A percentile compares a stretch with the other conserved stretches of the same genome.
phyloP scores from a whole-genome alignment of 257 asterid genomes.

The Fraxinus americana region DNA sequence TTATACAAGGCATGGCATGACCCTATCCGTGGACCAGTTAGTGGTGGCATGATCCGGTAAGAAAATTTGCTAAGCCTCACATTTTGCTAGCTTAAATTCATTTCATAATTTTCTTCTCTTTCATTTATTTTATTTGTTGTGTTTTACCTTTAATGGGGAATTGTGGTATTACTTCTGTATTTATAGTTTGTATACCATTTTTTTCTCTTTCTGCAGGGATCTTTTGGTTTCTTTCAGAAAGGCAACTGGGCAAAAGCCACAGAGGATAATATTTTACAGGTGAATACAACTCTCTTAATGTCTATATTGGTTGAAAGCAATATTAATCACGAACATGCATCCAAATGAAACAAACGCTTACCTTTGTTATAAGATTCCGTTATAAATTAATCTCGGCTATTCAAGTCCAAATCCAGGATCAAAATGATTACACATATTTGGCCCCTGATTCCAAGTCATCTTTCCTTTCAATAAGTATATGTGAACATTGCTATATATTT shows the following conservation, averaged over 20 bases:
- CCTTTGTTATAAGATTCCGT: not conserved
- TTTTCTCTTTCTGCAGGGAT: slow-evolving; percentile 58
- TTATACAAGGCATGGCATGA: slow-evolving; percentile 97
- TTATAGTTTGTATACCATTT: not conserved
- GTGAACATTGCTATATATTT: not conserved
- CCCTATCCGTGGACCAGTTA: slow-evolving; percentile 88
- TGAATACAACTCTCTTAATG: slow-evolving; percentile 17
- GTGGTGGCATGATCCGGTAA: slow-evolving; percentile 99
- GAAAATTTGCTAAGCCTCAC: not conserved
- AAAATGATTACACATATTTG: not conserved
- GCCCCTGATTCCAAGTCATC: not conserved
- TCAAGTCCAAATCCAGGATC: not conserved
- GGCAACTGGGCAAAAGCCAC: slow-evolving; percentile 99
- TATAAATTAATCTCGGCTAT: no score
- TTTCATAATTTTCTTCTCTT: not conserved
- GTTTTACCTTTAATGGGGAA: not conserved
- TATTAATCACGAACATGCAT: not conserved
- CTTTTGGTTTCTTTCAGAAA: slow-evolving; percentile 93
- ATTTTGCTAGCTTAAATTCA: not conserved
- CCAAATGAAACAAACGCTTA: not conserved
- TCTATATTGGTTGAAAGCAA: not conserved
- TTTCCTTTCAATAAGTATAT: not conserved
- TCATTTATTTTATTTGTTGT: not conserved
- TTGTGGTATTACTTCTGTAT: not conserved
- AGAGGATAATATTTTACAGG: slow-evolving; percentile 96